Evolutionary conservation across 306 rosid genomes (phyloP), one percentile per base, ranked within the genome.

Genomic region (Ammopiptanthus mongolicus): DNA sequence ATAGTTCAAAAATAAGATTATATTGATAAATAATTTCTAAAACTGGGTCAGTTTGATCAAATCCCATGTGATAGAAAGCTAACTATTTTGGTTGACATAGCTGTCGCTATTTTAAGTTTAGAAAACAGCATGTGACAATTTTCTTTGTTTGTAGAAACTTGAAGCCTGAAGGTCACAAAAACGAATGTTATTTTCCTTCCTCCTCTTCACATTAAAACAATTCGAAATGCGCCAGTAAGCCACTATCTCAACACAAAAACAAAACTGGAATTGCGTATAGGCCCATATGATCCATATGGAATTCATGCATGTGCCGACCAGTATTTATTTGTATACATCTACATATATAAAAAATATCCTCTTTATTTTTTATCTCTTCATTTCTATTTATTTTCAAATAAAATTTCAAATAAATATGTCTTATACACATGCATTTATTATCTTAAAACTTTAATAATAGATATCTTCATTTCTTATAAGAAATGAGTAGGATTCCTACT

Each of bases 281-380:
- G 28, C 60, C 75, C 70, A 63, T 64, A 64, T 57, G 59, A 46
- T 46, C 57, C 75, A 62, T 42, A 56, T 46, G 81, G 18, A 71
- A 76, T 44, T 68, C 69, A 67, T 47, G 46, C 10, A 31, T 46
- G 31, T 60, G 34, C 63, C 74, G 63, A 62, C 69, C 74, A 52
- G 36, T 42, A 56, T 56, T n/a, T n/a, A n/a, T n/a, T n/a, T 6
- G 5, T 52, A 19, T 36, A 6, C 11, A 37, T 69, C 1, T 15
- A 73, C 11, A 2, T 9, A 67, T 1, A 25, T 25, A n/a, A n/a
- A n/a, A n/a, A n/a, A n/a, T n/a, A n/a, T n/a, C n/a, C n/a, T n/a
- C n/a, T n/a, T n/a, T n/a, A n/a, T n/a, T n/a, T n/a, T n/a, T n/a
- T n/a, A n/a, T n/a, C n/a, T n/a, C n/a, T n/a, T n/a, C n/a, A n/a